A percentile compares a stretch with the other conserved stretches of the same genome.
phyloP scores from a whole-genome alignment of 306 rosid genomes.

The Quercus alba region DNA sequence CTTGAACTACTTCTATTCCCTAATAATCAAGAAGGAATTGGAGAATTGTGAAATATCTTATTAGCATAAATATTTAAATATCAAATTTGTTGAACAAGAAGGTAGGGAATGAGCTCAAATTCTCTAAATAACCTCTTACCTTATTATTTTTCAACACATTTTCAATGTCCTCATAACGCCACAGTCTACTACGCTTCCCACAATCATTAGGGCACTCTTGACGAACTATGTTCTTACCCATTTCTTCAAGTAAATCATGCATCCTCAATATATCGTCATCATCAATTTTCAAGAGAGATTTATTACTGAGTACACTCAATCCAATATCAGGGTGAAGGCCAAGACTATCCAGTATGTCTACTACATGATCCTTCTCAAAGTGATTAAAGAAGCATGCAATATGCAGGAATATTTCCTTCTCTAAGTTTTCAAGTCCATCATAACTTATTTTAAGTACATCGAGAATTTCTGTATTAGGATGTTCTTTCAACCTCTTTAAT shows the following conservation, averaged over 20 bases:
- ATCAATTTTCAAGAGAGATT: not conserved
- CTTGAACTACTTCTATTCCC: too few relatives aligned
- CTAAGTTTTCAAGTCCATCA: accelerated
- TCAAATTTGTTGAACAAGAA: too few relatives aligned
- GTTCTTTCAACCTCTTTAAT: accelerated
- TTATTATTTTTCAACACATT: accelerated
- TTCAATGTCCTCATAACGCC: not conserved
- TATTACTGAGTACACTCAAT: not conserved
- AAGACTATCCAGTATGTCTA: not conserved
- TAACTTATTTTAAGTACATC: not conserved
- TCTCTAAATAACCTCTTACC: not conserved
- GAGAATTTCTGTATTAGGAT: accelerated
- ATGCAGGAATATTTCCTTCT: not conserved
- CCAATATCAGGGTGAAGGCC: accelerated
- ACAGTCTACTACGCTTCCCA: not conserved
- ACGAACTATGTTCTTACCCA: not conserved
- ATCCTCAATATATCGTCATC: not conserved
- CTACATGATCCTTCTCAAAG: accelerated
- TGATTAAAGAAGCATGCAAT: not conserved
- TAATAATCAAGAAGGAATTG: too few relatives aligned
- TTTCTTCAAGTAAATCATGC: not conserved
- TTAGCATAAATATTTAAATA: accelerated
- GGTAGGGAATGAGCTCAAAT: too few relatives aligned
- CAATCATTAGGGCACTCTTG: not conserved
- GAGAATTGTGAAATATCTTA: too few relatives aligned